phyloP scores from a whole-genome alignment of 495 filamentous ascomycete species.

The Daldinia loculata region DNA sequence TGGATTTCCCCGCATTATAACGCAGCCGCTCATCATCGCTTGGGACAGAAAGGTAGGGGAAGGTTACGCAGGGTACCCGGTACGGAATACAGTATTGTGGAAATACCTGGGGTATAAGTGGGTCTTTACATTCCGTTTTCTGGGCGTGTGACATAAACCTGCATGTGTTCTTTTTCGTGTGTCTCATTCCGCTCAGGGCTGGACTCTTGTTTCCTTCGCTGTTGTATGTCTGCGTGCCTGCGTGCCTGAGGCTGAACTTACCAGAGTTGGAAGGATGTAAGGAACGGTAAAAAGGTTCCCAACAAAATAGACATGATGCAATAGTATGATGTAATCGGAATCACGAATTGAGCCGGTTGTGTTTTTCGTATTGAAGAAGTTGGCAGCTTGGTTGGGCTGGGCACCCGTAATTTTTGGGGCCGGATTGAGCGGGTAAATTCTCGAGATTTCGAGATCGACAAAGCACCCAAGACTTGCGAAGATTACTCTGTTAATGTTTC shows the following conservation, averaged over 20 bases:
- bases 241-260: constrained; percentile 8
- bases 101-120: constrained; percentile 37
- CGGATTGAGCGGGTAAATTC: constrained; percentile 41
- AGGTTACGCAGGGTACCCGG: constrained; percentile 7
- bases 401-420: background rate
- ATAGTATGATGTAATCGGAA: constrained; percentile 31
- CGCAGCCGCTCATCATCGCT: constrained; percentile 37
- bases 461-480: background rate
- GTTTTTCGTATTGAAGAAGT: constrained; percentile 1
- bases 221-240: background rate
- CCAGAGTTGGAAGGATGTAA: background rate
- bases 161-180: constrained; percentile 31
- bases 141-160: constrained; percentile 40
- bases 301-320: constrained; percentile 18
- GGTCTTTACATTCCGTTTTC: constrained; percentile 21
- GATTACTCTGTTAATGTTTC: background rate
- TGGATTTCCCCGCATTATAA: constrained; percentile 41
- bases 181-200: constrained; percentile 17
- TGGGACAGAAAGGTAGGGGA: constrained; percentile 14
- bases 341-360: constrained; percentile 16
- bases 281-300: constrained; percentile 5
- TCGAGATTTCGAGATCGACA: constrained; percentile 38
- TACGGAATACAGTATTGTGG: constrained; percentile 1
- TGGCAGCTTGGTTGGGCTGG: background rate
- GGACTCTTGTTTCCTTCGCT: background rate